Conservation (phyloP, 768 basidiomycete genomes). For the Russula sp. region DNA sequence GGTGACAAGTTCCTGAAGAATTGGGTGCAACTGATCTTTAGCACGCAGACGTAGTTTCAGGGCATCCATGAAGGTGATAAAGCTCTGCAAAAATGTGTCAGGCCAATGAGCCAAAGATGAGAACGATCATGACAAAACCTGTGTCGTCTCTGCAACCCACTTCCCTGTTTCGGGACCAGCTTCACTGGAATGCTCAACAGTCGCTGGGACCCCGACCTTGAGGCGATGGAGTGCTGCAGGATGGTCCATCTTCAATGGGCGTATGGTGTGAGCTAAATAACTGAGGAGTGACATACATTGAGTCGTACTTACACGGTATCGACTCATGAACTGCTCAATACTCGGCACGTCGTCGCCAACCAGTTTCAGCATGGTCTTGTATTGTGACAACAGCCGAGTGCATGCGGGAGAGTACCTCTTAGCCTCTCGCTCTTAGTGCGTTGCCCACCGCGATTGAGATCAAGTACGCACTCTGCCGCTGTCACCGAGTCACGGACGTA, state of each 20-base stretch:
- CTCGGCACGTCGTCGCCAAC: conserved; percentile 81
- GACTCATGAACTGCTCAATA: conserved; percentile 87
- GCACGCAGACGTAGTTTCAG: conserved; percentile 89
- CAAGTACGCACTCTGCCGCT: conserved; percentile 71
- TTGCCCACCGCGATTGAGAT: conserved; percentile 2
- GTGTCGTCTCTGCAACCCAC: conserved; percentile 97
- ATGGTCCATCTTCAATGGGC: conserved; percentile 69
- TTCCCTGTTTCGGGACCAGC: conserved; percentile 91
- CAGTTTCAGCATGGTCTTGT: conserved; percentile 96
- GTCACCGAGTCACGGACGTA: conserved; percentile 92
- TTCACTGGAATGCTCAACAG: conserved; percentile 91
- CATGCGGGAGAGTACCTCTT: conserved; percentile 96
- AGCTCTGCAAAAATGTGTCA: conserved; percentile 53
- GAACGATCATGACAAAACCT: conserved; percentile 44
- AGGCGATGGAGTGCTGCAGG: conserved; percentile 89
- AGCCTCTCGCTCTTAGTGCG: conserved; percentile 31
- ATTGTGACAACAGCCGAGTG: conserved; percentile 88
- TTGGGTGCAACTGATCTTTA: conserved; percentile 93
- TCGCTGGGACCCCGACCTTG: conserved; percentile 91
- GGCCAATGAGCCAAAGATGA: not conserved
- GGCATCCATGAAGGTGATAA: conserved; percentile 99
- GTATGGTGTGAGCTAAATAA: not conserved
- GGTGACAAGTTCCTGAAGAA: conserved; percentile 91
- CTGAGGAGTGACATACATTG: not conserved
- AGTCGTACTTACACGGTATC: conserved; percentile 48